Base-by-base conservation (phyloP, 805 yeast genomes). In the Lachancea waltii region DNA sequence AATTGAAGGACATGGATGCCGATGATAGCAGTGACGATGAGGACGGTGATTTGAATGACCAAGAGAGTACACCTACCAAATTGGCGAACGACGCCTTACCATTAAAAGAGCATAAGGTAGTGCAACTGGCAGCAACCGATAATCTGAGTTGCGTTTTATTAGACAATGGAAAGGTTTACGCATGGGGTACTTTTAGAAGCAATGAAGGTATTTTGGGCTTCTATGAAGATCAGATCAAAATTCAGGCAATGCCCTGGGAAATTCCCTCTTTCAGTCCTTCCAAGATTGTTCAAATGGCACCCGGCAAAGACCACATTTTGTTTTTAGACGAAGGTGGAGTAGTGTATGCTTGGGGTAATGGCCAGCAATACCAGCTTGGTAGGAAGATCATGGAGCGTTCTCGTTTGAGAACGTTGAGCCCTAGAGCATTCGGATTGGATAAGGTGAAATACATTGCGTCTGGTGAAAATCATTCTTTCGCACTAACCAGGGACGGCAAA, bases 121-220 rank as follows among this genome's bases (percentile, higher is more conserved):
- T 85, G 16, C 92, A 82, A 56, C 60, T 90, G 27, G 87, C 86
- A 11, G 97, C 97, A 3, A 83, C 97, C 7, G 98, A 92, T 59
- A 90, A 87, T 53, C 65, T 90, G 43, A 83, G 95, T 28, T 89
- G 90, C 13, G 85, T 79, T 2, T 63, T 92, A 41, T 73, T 80
- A 27, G 81, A 75, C 33, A 79, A 77, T 38, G 97, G 98, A 25
- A 85, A 83, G 27, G 87, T 94, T 7, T 92, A 80, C 60, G 94
- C 97, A 0, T 92, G 98, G 97, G 99, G 99, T 26, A 85, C 96
- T 15, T 92, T 92, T 66, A 81, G 92, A 64, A 79, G 87, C 58
- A 85, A 85, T 51, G 97, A 92, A 63, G 98, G 98, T 38, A 68
- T 81, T 28, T 70, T 90, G 40, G 95, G 96, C 2, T 61, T 61